A percentile compares a stretch with the other conserved stretches of the same genome.
Conservation (phyloP, 305 asterid species). For the Stenogyne calaminthoides region DNA sequence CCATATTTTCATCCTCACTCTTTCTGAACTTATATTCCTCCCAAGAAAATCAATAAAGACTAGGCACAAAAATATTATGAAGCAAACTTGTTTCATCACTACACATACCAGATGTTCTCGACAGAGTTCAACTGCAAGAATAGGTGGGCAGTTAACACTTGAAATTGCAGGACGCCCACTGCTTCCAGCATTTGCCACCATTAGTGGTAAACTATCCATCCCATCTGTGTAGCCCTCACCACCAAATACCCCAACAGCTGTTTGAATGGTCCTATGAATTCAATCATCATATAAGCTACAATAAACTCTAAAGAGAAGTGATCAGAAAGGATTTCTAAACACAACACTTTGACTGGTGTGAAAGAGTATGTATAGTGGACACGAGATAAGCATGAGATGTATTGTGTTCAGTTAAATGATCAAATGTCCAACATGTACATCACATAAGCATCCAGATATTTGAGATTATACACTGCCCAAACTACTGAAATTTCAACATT, state of each 20-base stretch:
- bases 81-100: conserved; percentile 17
- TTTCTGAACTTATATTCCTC: not conserved
- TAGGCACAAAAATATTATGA: not conserved
- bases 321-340: conserved; percentile 10
- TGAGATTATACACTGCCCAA: conserved; percentile 1
- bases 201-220: conserved; percentile 66
- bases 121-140: conserved; percentile 84
- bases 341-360: conserved; percentile 3
- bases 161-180: conserved; percentile 83
- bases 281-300: conserved; percentile 24
- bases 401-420: not conserved
- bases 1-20: not conserved
- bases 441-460: not conserved
- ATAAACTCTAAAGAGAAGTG: conserved; percentile 3
- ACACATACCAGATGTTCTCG: conserved; percentile 90
- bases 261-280: conserved; percentile 76
- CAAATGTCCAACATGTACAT: conserved; percentile 6
- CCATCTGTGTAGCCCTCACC: conserved; percentile 67
- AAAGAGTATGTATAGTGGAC: conserved; percentile 1
- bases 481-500: not conserved
- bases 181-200: conserved; percentile 89
- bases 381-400: not conserved
- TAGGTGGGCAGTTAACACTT: conserved; percentile 76
- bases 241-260: conserved; percentile 94
- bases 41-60: conserved; percentile 5